Base-by-base conservation (phyloP, 805 yeast species). In the Pichia kluyveri region DNA sequence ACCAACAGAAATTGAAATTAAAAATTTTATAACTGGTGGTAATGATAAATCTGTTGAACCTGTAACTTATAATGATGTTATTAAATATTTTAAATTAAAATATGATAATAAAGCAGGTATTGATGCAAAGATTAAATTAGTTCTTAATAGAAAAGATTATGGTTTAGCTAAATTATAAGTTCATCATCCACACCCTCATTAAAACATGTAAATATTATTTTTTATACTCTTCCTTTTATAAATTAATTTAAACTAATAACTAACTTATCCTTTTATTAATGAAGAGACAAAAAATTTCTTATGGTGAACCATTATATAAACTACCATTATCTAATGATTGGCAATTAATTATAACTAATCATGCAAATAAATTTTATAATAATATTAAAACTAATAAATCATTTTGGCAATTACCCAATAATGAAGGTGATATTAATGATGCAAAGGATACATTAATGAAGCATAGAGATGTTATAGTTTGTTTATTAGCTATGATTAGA, bases 1-100 rank as follows among this genome's bases (percentile, higher is more conserved):
- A 55, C 98, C 98, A 45, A 70, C 78, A 12, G 87, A 85, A 65
- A 53, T 62, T 37, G 84, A 80, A 51, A 72, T 91, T 49, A 76
- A 75, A 19, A 39, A 39, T 27, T 53, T 90, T 48, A 75, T 75
- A 56, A 69, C 70, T 44, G 86, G 76, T 62, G 78, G 88, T 47
- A 77, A 78, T 30, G 93, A 34, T 12, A 37, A 37, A 18, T 10
- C 11, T 2, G 14, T 8, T n/a, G 39, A 37, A 17, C 19, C 19
- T 37, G 83, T 82, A 17, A 80, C 91, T 2, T 80, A 77, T 51
- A 65, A 68, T 42, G 95, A 86, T 55, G 83, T 86, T 8, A 51
- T 82, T 52, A 75, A 76, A 50, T 79, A 81, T 62, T 90, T 91
- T 63, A 65, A 69, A 42, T 59, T 59, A 38, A 65, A 68, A 50